Conservation (phyloP, 768 basidiomycete species). For the Epithele typhae region DNA sequence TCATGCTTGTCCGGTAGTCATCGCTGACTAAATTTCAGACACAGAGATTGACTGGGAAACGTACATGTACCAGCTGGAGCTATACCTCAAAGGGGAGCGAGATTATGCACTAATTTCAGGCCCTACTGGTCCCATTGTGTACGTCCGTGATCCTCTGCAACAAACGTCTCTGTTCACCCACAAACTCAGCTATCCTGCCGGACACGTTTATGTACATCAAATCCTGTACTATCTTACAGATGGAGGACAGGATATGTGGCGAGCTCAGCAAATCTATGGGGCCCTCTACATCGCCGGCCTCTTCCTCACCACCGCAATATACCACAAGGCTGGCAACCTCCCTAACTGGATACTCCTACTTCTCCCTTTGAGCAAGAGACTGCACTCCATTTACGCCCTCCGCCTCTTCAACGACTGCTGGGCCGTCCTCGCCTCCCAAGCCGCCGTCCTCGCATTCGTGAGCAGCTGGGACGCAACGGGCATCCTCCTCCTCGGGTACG, state of each 20-base stretch:
- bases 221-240: slow-evolving; percentile 62
- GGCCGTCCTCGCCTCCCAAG: slow-evolving; percentile 63
- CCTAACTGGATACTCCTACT: slow-evolving; percentile 73
- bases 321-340: slow-evolving; percentile 50
- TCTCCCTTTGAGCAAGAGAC: slow-evolving; percentile 83
- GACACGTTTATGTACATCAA: slow-evolving; percentile 82
- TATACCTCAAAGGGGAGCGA: slow-evolving; percentile 76
- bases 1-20: neutral
- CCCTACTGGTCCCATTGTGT: slow-evolving; percentile 94
- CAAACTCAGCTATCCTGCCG: slow-evolving; percentile 80
- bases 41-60: slow-evolving; percentile 99
- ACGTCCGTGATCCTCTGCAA: slow-evolving; percentile 22
- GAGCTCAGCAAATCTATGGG: slow-evolving; percentile 79
- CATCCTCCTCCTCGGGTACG: slow-evolving; percentile 70
- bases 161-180: neutral
- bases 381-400: slow-evolving; percentile 90
- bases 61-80: slow-evolving; percentile 84
- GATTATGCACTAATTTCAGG: slow-evolving; percentile 81
- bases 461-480: slow-evolving; percentile 55
- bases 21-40: slow-evolving; percentile 50
- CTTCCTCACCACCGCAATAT: slow-evolving; percentile 62
- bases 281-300: slow-evolving; percentile 68
- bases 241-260: slow-evolving; percentile 50
- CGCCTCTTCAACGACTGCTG: slow-evolving; percentile 96
- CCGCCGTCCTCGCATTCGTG: slow-evolving; percentile 64